Base-by-base conservation (phyloP, 148 eudicot species). In the Persicaria maculosa region DNA sequence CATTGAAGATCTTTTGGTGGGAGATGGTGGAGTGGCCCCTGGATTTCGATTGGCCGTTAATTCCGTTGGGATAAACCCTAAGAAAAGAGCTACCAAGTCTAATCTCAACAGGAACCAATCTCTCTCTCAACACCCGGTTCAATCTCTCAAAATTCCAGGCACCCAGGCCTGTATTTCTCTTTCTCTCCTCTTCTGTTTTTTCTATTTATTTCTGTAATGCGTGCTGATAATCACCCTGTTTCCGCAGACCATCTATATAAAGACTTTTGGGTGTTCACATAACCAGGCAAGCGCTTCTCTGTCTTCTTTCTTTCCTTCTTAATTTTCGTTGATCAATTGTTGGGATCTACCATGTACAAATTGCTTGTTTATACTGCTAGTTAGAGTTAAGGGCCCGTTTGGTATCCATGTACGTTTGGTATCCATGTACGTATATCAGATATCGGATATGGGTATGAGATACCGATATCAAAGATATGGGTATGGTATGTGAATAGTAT, bases 251-350 rank as follows among this genome's bases (percentile, higher is more conserved):
- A 91, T 94, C 77, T 94, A 82, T 78, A 79, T 94, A 50, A 94
- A 94, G 79, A 94, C 98, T 71, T 94, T 94, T 77, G 98, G 98
- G 10, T 94, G 98, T 78, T 94, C 98, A 6, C 98, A 94, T 83
- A 94, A 91, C 84, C 97, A 91, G 92, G 98, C 88, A 40, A 78
- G 71, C 54, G 45, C 22, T 57, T 12, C n/a, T 45, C 12, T 44
- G 31, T 31, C 11, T 4, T 45, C 58, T 14, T 4, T 45, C 58
- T 14, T 22, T 55, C 31, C 9, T 52, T 14, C 9, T 53, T 17
- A 1, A 14, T 14, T 17, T n/a, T 58, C 12, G 25, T 71, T n/a
- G 9, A 57, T 57, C 61, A 57, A 7, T 17, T 57, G 9, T 57
- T 57, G 25, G 61, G 61, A 57, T 22, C 61, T 59, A 25, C 43